Base-by-base conservation (phyloP, 352 stramenopile species). In the Pythium phragmiticola region DNA sequence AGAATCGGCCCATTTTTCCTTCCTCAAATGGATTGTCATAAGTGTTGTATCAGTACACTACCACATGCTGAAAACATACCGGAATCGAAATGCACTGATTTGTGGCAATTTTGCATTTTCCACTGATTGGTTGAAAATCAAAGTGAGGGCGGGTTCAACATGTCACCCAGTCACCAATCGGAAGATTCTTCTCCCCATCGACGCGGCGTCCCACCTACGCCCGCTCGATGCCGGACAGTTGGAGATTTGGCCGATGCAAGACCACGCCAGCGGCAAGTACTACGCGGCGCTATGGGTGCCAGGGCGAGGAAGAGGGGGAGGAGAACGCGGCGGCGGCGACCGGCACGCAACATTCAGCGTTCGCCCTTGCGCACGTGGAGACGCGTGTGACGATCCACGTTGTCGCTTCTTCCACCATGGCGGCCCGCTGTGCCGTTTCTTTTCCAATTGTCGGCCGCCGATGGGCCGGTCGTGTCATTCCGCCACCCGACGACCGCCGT, bases 71-170 rank as follows among this genome's bases (percentile, higher is more conserved):
- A 30, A 1, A 30, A 0, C 2, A 5, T 5, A 30, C 26, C 4
- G 26, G 3, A 14, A 51, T 33, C 45, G 11, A n/a, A 53, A 34
- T 34, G 47, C 28, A 37, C 26, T 37, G 21, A 50, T 30, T 17
- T 13, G 9, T 19, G 45, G 26, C 28, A 23, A 13, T 17, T 4
- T 13, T 2, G 9, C n/a, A n/a, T 21, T 30, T 7, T 17, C 17
- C 3, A 19, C 45, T 50, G 46, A 53, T 53, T 53, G 46, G 46
- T 3, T n/a, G 12, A 53, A 53, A 53, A 36, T 34, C 46, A 21
- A 19, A 4, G 23, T 37, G 6, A n/a, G 41, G 41, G 41, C 13
- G 41, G 41, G 34, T 30, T 30, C 26, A 30, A 30, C 26, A 30
- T 30, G 26, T 3, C 26, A 30, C 26, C 26, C 26, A 30, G 26